Evolutionary conservation across 805 yeast species (phyloP).

Genomic region (Candida koratica): DNA sequence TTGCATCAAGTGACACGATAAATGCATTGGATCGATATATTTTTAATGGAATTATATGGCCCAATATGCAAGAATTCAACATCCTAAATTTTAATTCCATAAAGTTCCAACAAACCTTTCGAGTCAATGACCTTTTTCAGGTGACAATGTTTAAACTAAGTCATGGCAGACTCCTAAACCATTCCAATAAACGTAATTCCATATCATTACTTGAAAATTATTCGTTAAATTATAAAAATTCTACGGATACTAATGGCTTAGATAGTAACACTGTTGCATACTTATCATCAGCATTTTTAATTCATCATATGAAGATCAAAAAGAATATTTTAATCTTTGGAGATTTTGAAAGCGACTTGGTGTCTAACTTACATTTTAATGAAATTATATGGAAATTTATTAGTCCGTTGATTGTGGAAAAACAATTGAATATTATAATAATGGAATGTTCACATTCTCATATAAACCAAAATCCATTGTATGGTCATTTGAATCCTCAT

Average conservation of each 20-base stretch:
- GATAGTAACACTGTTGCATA: slow-evolving; percentile 17
- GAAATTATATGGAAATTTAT: slow-evolving; percentile 53
- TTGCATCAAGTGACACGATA: slow-evolving; percentile 53
- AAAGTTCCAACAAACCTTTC: slow-evolving; percentile 13
- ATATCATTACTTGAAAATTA: slow-evolving; percentile 21
- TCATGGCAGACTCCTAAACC: slow-evolving; percentile 25
- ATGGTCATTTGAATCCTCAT: slow-evolving; percentile 78
- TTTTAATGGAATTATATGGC: slow-evolving; percentile 82
- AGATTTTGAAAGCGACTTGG: slow-evolving; percentile 70
- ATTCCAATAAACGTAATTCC: slow-evolving; percentile 13
- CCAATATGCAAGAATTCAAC: slow-evolving; percentile 47
- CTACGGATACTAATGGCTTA: neutral
- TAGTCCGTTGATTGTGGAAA: slow-evolving; percentile 40
- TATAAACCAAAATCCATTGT: slow-evolving; percentile 45
- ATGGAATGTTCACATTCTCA: slow-evolving; percentile 66
- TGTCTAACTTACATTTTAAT: slow-evolving; percentile 39
- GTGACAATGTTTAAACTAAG: slow-evolving; percentile 31
- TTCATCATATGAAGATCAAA: slow-evolving; percentile 22
- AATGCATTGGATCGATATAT: slow-evolving; percentile 49
- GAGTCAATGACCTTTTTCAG: slow-evolving; percentile 19
- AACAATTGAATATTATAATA: slow-evolving; percentile 49
- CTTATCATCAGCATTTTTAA: slow-evolving; percentile 57
- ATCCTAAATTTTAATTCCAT: slow-evolving; percentile 21
- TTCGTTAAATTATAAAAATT: slow-evolving; percentile 3
- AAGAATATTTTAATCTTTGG: slow-evolving; percentile 65